Evolutionary conservation across 306 rosid genomes (phyloP).

Genomic region (Oemleria cerasiformis): DNA sequence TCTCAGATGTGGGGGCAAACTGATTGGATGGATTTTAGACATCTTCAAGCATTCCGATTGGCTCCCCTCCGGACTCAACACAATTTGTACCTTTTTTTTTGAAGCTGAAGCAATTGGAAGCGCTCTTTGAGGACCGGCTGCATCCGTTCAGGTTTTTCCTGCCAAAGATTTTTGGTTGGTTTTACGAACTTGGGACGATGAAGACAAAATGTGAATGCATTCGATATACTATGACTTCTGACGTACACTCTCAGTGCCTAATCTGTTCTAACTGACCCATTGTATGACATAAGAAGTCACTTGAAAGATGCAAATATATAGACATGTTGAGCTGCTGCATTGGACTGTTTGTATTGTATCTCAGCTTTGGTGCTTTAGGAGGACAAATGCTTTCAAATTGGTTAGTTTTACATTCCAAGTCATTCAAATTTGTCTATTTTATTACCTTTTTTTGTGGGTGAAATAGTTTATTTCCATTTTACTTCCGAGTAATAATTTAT

Average conservation of each 20-base stretch:
- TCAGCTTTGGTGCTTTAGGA: conserved; percentile 4
- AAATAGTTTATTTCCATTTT: not conserved
- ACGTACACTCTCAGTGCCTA: conserved; percentile 29
- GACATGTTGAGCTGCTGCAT: conserved; percentile 9
- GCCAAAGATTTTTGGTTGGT: conserved; percentile 46
- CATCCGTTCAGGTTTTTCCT: conserved; percentile 22
- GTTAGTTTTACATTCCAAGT: not conserved
- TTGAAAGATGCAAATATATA: conserved; percentile 26
- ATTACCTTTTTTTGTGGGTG: not conserved
- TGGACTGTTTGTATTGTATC: conserved; percentile 23
- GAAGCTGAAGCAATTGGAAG: conserved; percentile 59
- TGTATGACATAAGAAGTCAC: conserved; percentile 45
- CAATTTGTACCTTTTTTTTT: conserved; percentile 39
- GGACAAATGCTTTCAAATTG: not conserved
- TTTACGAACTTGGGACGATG: conserved; percentile 42
- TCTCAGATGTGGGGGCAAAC: conserved; percentile 74
- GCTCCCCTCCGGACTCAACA: conserved; percentile 58
- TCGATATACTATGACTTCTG: conserved; percentile 39
- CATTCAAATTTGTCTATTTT: not conserved
- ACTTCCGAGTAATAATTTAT: not conserved
- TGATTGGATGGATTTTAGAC: conserved; percentile 60
- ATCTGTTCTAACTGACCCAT: conserved; percentile 38
- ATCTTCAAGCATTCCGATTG: conserved; percentile 22
- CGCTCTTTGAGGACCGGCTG: conserved; percentile 46
- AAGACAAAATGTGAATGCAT: conserved; percentile 38